A percentile compares a stretch with the other conserved stretches of the same genome.
Conservation (phyloP, 2,329 filamentous ascomycete species). For the Rosellinia necatrix region DNA sequence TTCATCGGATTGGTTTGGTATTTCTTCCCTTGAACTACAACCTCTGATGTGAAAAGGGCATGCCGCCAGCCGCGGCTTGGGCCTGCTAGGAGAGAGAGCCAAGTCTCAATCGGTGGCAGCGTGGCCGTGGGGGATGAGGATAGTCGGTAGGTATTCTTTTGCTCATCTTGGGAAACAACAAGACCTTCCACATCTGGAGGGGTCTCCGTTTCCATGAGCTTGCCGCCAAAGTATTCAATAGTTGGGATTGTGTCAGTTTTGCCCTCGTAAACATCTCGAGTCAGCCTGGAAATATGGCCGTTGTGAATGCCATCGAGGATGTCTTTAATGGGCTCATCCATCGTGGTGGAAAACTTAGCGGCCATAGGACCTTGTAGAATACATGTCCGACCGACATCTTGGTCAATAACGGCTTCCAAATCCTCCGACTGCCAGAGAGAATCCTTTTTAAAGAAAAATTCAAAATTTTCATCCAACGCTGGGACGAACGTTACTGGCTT, state of each 20-base stretch:
- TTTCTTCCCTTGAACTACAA: conserved; percentile 92
- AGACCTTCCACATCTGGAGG: conserved; percentile 84
- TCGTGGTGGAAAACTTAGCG: conserved; percentile 83
- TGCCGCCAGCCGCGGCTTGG: conserved; percentile 89
- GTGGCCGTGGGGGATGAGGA: conserved; percentile 73
- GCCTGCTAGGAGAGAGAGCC: conserved; percentile 87
- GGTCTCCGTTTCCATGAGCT: conserved; percentile 72
- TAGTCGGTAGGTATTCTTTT: conserved; percentile 84
- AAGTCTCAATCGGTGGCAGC: conserved; percentile 79
- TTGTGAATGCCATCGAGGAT: conserved; percentile 92
- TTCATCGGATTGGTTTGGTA: conserved; percentile 97
- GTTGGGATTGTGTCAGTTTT: conserved; percentile 77
- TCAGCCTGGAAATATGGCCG: conserved; percentile 79
- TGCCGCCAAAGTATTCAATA: conserved; percentile 94
- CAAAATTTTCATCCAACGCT: conserved; percentile 93
- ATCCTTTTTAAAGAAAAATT: conserved; percentile 99
- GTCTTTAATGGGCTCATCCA: conserved; percentile 93
- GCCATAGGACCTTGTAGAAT: conserved; percentile 95
- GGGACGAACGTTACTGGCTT: conserved; percentile 98
- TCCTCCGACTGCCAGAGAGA: conserved; percentile 99
- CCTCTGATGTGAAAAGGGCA: conserved; percentile 89
- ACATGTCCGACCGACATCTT: conserved; percentile 94
- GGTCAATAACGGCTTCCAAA: conserved; percentile 89
- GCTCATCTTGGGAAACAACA: conserved; percentile 75
- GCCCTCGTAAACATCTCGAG: conserved; percentile 77